phyloP scores from a whole-genome alignment of 2,329 filamentous ascomycete genomes.

The Chaetothyriales sp. region DNA sequence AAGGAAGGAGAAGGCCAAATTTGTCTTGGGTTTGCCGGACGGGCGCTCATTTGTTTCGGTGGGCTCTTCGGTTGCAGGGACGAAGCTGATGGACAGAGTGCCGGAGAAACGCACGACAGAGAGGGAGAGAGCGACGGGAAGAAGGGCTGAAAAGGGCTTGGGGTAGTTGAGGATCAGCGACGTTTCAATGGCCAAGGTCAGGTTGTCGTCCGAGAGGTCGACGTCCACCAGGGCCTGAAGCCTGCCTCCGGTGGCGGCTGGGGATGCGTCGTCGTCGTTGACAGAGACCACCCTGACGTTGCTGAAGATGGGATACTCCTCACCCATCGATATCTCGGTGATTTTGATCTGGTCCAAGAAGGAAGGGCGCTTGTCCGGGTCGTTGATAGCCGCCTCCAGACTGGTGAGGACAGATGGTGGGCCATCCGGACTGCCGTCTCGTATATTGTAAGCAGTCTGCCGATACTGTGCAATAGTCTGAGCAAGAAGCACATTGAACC shows the following conservation, averaged over 20 bases:
- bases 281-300: conserved; percentile 94
- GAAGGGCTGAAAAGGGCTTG: conserved; percentile 70
- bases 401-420: conserved; percentile 61
- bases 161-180: conserved; percentile 91
- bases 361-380: conserved; percentile 70
- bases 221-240: conserved; percentile 95
- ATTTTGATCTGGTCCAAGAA: conserved; percentile 90
- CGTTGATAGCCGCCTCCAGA: conserved; percentile 73
- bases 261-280: conserved; percentile 25
- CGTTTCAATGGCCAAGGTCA: conserved; percentile 88
- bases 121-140: conserved; percentile 83
- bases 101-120: conserved; percentile 90
- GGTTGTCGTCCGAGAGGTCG: conserved; percentile 78
- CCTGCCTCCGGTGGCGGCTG: conserved; percentile 51
- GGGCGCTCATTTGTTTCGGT: conserved; percentile 13
- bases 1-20: conserved; percentile 80
- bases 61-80: conserved; percentile 45
- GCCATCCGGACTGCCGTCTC: conserved; percentile 35
- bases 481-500: conserved; percentile 96
- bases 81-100: conserved; percentile 84
- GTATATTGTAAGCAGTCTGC: conserved; percentile 80
- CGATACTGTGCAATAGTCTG: conserved; percentile 94
- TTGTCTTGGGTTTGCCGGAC: conserved; percentile 55
- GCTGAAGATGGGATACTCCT: conserved; percentile 97
- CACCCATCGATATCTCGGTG: conserved; percentile 83